Conservation (phyloP, 768 basidiomycete species). For the Agrocybe praecox region DNA sequence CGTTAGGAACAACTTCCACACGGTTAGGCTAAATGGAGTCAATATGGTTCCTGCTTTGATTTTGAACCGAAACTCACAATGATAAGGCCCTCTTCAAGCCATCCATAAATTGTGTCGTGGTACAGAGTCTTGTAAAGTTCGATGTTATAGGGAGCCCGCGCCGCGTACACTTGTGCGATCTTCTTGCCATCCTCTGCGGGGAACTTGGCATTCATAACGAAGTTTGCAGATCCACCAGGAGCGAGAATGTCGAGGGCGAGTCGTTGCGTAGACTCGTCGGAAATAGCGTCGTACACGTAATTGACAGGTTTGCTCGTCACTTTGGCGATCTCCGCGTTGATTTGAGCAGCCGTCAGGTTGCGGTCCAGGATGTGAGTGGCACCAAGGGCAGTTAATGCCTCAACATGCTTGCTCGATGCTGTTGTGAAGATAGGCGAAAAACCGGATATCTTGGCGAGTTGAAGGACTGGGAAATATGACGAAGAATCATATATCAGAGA, state of each 20-base stretch:
- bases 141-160: conserved; percentile 12
- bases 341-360: conserved; percentile 11
- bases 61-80: conserved; percentile 10
- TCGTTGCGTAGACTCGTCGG: conserved; percentile 21
- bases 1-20: conserved; percentile 41
- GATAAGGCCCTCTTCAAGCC: conserved; percentile 21
- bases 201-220: conserved; percentile 31
- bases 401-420: conserved; percentile 30
- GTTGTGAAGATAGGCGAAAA: conserved; percentile 44
- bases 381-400: conserved; percentile 35
- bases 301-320: conserved; percentile 20
- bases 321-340: conserved; percentile 22
- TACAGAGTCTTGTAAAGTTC: conserved; percentile 15
- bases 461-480: conserved; percentile 20
- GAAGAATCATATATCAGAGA: conserved; percentile 13
- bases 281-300: conserved; percentile 27
- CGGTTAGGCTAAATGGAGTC: conserved; percentile 39
- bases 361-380: conserved; percentile 42
- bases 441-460: conserved; percentile 40
- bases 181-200: conserved; percentile 15
- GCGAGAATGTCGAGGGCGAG: conserved; percentile 26
- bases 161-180: conserved; percentile 6
- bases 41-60: conserved; percentile 9
- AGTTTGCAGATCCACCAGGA: conserved; percentile 34
- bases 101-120: conserved; percentile 11